phyloP scores from a whole-genome alignment of 495 filamentous ascomycete species.

The Podospora pseudopauciseta region DNA sequence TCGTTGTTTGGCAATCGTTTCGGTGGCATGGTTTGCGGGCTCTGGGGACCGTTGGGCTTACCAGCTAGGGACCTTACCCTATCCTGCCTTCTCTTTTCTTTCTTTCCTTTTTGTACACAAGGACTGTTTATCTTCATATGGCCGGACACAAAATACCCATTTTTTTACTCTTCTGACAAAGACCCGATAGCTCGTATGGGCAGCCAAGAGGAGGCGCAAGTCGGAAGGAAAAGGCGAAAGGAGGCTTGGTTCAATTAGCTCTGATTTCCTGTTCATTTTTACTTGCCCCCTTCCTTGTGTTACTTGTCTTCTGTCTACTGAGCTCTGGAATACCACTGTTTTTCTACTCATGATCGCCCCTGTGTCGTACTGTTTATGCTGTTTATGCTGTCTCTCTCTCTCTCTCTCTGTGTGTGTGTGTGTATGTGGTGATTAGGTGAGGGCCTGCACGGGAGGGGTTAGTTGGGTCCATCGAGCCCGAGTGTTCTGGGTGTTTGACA shows the following conservation, averaged over 20 bases:
- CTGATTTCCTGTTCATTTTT: neutral
- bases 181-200: neutral
- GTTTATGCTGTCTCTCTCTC: neutral
- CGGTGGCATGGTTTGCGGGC: neutral
- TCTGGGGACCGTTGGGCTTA: neutral
- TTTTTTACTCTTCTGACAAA: constrained; percentile 4
- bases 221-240: neutral
- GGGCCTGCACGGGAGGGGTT: too few relatives aligned
- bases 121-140: constrained; percentile 21
- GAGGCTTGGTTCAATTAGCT: neutral
- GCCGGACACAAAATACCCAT: constrained; percentile 27
- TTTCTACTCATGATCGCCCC: neutral
- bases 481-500: neutral
- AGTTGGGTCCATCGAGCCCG: neutral
- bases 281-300: neutral
- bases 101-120: constrained; percentile 22
- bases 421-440: neutral
- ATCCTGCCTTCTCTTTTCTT: neutral
- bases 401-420: too few relatives aligned
- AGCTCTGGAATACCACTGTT: neutral
- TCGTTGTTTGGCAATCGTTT: neutral
- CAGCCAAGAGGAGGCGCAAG: neutral
- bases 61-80: neutral
- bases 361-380: neutral
- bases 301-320: neutral